Evolutionary conservation across 495 filamentous ascomycete genomes (phyloP), one percentile per base, ranked within the genome.

Genomic region (Tuber magnatum): DNA sequence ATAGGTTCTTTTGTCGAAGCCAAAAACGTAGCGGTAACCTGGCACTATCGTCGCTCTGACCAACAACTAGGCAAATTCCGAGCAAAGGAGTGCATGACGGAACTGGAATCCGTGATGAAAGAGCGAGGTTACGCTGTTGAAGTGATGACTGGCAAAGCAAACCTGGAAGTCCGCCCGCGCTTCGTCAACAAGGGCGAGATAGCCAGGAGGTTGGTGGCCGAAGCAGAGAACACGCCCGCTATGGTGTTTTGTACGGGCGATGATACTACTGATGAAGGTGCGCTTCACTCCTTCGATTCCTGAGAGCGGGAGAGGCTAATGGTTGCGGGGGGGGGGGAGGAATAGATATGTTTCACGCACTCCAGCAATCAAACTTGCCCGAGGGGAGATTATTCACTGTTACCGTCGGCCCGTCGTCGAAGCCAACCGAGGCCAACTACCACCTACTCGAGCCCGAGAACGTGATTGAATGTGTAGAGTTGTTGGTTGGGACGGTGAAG

Each of bases 101-200:
- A 92, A 61, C 87, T 97, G 14, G 51, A 28, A 28, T 61, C 51
- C n/a, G 24, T n/a, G 10, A 28, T 61, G 51, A 28, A 61, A 61
- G 51, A 61, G 51, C 51, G 51, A 61, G 51, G 72, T 68, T 96
- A 90, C 88, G 92, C 94, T 69, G 92, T 98, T 18, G 94, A 97
- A 80, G 93, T 98, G 65, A 97, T 97, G 92, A 87, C 90, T 0
- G 95, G 95, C 71, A 99, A 98, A 83, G 94, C 94, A 71, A 97
- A 97, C 80, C 86, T 98, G 12, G 95, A 98, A 83, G 93, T 97
- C n/a, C 90, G 95, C 22, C 94, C 94, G n/a, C 93, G 88, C 1
- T 94, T 94, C 81, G 92, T 99, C 83, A 97, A 97, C 86, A 99
- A 98, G 84, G 95, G 95, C 2, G 93, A 93, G 84, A 97, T 97